These are phyloP conservation scores for Pythium sukuiense DNA, from an alignment of 352 stramenopile species.

Conservation along the genomic window DNA sequence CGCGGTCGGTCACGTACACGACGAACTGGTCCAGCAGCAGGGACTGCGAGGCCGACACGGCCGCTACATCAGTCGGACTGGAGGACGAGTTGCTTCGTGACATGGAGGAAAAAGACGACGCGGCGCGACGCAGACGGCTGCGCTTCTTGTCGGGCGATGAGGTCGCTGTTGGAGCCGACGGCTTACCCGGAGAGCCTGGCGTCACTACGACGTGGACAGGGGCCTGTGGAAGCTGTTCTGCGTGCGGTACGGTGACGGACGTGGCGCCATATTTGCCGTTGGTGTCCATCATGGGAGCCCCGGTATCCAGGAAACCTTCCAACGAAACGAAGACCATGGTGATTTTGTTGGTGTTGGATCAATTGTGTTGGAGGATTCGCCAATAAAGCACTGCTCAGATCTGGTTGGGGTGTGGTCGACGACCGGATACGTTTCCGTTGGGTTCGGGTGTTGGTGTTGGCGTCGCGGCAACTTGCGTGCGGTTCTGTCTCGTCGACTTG, in stretches of 20 bases:
- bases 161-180: not conserved
- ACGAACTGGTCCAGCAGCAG: slow-evolving; percentile 42
- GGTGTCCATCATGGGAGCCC: slow-evolving; percentile 26
- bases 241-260: slow-evolving; percentile 7
- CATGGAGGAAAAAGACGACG: slow-evolving; percentile 28
- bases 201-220: slow-evolving; percentile 65
- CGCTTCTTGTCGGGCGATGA: slow-evolving; percentile 26
- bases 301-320: slow-evolving; percentile 54
- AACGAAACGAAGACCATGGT: slow-evolving; percentile 83
- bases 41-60: slow-evolving; percentile 1
- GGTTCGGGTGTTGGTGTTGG: not conserved
- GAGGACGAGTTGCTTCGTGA: slow-evolving; percentile 14
- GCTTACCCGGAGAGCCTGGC: slow-evolving; percentile 56
- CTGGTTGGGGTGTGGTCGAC: not conserved
- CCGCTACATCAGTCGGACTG: slow-evolving; percentile 18
- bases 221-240: slow-evolving; percentile 21
- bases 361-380: slow-evolving; percentile 10
- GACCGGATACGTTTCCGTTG: slow-evolving; percentile 4
- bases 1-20: slow-evolving; percentile 73
- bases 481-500: not conserved
- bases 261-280: slow-evolving; percentile 12
- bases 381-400: slow-evolving; percentile 2
- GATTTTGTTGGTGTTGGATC: slow-evolving; percentile 5
- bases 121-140: slow-evolving; percentile 29
- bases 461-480: not conserved